phyloP scores from a whole-genome alignment of 2,329 filamentous ascomycete genomes.

The Aspergillus transmontanensis region DNA sequence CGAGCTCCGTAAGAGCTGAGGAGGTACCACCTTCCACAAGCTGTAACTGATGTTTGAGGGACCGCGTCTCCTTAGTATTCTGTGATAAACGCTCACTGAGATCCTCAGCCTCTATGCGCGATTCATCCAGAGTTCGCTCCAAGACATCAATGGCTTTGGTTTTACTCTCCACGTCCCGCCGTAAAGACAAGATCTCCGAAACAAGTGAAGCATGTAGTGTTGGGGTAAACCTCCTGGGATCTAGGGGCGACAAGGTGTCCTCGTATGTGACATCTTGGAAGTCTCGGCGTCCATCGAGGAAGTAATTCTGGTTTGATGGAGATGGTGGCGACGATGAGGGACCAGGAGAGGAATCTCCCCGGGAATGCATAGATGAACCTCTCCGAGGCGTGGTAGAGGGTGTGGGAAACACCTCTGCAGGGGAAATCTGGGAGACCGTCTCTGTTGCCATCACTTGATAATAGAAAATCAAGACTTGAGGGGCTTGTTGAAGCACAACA shows the following conservation, averaged over 20 bases:
- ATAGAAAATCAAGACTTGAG: not conserved
- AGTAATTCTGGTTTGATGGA: conserved; percentile 49
- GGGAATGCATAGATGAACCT: conserved; percentile 30
- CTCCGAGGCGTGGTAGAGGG: conserved; percentile 66
- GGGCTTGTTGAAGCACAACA: not conserved
- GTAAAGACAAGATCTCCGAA: conserved; percentile 84
- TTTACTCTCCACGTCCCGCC: conserved; percentile 89
- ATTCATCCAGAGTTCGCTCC: conserved; percentile 71
- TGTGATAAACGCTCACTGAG: conserved; percentile 64
- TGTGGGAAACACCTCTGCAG: conserved; percentile 65
- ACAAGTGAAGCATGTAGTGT: conserved; percentile 93
- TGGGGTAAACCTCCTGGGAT: conserved; percentile 90
- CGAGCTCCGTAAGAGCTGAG: conserved; percentile 80
- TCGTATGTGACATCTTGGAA: conserved; percentile 48
- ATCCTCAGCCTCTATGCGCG: conserved; percentile 73
- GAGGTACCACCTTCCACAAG: conserved; percentile 85
- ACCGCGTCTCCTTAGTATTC: conserved; percentile 74
- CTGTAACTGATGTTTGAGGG: conserved; percentile 81
- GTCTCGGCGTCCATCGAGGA: conserved; percentile 41
- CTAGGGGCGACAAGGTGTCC: conserved; percentile 73
- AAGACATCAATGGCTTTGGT: conserved; percentile 81
- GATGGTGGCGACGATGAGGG: conserved; percentile 61
- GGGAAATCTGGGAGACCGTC: conserved; percentile 56
- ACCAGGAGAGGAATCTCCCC: conserved; percentile 54
- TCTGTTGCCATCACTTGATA: conserved; percentile 32